These are phyloP conservation scores for Candida neerlandica DNA, from an alignment of 1,139 yeast species.

Conservation along the genomic window DNA sequence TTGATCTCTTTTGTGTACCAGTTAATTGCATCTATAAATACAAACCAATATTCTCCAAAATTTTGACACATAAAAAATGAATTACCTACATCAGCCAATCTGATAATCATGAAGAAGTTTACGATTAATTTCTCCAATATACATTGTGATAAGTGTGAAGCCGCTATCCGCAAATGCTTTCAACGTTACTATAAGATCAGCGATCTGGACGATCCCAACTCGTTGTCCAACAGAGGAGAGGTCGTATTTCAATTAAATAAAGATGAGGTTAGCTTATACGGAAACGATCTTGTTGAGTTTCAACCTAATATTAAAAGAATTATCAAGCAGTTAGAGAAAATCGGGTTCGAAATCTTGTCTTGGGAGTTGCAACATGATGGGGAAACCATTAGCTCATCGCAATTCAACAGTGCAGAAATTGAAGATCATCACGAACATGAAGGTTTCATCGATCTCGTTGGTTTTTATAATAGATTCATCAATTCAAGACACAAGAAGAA, in stretches of 20 bases:
- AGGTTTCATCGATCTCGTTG: slow-evolving; percentile 19
- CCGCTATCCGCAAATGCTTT: slow-evolving; percentile 26
- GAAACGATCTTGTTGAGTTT: slow-evolving; percentile 13
- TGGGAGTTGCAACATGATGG: slow-evolving; percentile 35
- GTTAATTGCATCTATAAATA: too few species aligned
- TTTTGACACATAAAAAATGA: too few species aligned
- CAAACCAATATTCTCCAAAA: too few species aligned
- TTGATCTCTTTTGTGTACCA: too few species aligned
- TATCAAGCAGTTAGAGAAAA: slow-evolving; percentile 23
- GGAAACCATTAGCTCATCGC: slow-evolving; percentile 17
- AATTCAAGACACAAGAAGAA: slow-evolving; percentile 16
- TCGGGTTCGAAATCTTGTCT: slow-evolving; percentile 36
- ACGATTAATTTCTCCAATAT: slow-evolving; percentile 41
- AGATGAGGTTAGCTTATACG: slow-evolving; percentile 26
- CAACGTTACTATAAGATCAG: slow-evolving; percentile 18
- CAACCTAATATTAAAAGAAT: slow-evolving; percentile 25
- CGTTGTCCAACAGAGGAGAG: slow-evolving; percentile 11
- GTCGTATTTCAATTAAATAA: slow-evolving; percentile 19
- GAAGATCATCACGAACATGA: slow-evolving; percentile 14
- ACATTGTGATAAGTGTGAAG: slow-evolving; percentile 56
- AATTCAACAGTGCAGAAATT: slow-evolving; percentile 1
- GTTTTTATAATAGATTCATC: slow-evolving; percentile 15
- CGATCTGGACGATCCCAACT: slow-evolving; percentile 18
- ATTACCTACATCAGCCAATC: neutral
- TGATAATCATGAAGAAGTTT: slow-evolving; percentile 28